Evolutionary conservation across 2,329 filamentous ascomycete genomes (phyloP).

Genomic region (Colletotrichum limetticola): DNA sequence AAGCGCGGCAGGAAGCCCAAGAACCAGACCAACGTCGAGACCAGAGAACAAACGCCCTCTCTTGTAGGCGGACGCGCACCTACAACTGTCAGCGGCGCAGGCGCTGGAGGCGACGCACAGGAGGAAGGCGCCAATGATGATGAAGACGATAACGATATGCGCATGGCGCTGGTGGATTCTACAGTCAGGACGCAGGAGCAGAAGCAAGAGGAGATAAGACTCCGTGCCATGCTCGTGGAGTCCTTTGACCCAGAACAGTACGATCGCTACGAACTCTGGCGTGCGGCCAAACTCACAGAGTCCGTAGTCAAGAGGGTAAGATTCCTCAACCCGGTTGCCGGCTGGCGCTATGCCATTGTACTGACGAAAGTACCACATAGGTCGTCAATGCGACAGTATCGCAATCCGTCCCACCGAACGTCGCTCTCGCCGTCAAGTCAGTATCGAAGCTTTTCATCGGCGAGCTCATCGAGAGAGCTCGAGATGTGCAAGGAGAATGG

Average conservation of each 20-base stretch:
- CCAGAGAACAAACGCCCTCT: slow-evolving; percentile 51
- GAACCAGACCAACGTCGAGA: slow-evolving; percentile 59
- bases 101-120: slow-evolving; percentile 52
- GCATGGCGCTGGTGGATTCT: slow-evolving; percentile 67
- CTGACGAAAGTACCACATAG: slow-evolving; percentile 46
- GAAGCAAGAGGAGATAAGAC: slow-evolving; percentile 69
- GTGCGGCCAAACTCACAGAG: slow-evolving; percentile 74
- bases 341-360: not conserved
- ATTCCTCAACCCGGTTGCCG: slow-evolving; percentile 14
- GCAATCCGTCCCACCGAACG: slow-evolving; percentile 78
- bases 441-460: slow-evolving; percentile 83
- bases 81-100: slow-evolving; percentile 55
- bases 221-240: slow-evolving; percentile 70
- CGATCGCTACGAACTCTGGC: slow-evolving; percentile 76
- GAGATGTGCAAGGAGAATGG: slow-evolving; percentile 79
- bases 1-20: slow-evolving; percentile 73
- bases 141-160: slow-evolving; percentile 59
- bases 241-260: slow-evolving; percentile 75
- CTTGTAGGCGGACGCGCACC: slow-evolving; percentile 56
- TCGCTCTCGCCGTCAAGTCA: slow-evolving; percentile 79
- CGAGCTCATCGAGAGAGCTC: slow-evolving; percentile 78
- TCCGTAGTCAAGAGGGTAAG: slow-evolving; percentile 75
- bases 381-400: slow-evolving; percentile 85
- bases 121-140: slow-evolving; percentile 67
- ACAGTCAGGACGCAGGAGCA: slow-evolving; percentile 74